Evolutionary conservation across 352 stramenopile species (phyloP), one percentile per base, ranked within the genome.

Genomic region (Vaucheria bursata): DNA sequence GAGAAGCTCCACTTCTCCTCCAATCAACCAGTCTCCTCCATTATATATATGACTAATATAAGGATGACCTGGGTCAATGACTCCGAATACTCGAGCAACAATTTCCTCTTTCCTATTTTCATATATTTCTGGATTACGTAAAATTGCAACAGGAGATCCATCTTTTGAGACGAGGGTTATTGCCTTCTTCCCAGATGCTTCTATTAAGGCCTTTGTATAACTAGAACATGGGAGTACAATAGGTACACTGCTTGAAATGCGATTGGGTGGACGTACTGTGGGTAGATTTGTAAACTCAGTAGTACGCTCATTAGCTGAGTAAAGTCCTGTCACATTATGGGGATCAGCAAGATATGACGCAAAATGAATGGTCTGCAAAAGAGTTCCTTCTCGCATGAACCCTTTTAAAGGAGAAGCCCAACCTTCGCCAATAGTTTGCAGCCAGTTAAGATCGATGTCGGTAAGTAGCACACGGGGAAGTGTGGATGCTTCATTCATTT

Each of bases 391-490:
- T 33, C 95, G 88, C 95, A 98, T 98, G 81, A 98, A 98, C 71
- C 95, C 95, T 76, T 89, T 91, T 2, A 98, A 87, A 36, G 95
- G 95, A 34, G 91, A 88, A 2, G 95, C 94, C 95, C 95, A 98
- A 34, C 95, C 95, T 84, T 98, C 94, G 39, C 92, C 93, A 79
- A 98, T 91, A 38, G 97, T 93, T 71, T 98, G 94, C 18, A 98
- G 86, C 95, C 95, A 98, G 83, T 98, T 97, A 31, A 98, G 87
- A 84, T 98, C 95, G 83, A 98, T 94, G 79, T 98, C 92, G 29
- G 91, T 96, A 1, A 98, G 88, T 32, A 98, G 86, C 29, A 97
- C 93, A 72, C 95, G 94, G 1, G 91, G 86, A 69, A 96, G 77
- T 84, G 86, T 77, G 34, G 90, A 84, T 35, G 86, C 87, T 59